Percentiles rank a stretch among this genome's conserved stretches.
phyloP scores from a whole-genome alignment of 768 basidiomycete species.

The Boletus rubescentipes region DNA sequence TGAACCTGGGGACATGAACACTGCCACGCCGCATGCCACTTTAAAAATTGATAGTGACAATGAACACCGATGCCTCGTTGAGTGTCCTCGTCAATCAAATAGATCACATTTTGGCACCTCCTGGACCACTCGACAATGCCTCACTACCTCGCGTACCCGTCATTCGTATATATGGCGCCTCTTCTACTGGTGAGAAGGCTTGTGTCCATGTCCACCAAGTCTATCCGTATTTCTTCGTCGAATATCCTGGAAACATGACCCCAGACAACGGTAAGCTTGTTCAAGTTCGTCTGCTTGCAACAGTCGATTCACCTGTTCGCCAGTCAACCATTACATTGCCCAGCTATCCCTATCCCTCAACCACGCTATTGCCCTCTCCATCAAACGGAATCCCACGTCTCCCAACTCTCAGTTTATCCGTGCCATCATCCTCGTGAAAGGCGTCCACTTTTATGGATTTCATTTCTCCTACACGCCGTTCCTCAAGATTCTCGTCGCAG shows the following conservation, averaged over 20 bases:
- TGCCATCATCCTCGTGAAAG: conserved; percentile 84
- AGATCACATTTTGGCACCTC: conserved; percentile 57
- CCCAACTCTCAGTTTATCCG: conserved; percentile 63
- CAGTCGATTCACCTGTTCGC: neutral
- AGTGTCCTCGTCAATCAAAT: conserved; percentile 55
- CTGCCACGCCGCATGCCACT: no score
- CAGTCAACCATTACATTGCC: conserved; percentile 67
- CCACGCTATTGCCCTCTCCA: conserved; percentile 78
- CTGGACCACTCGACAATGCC: conserved; percentile 65
- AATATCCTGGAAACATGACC: conserved; percentile 69
- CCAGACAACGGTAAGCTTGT: conserved; percentile 56
- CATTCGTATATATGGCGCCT: conserved; percentile 83
- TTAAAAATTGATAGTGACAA: no score
- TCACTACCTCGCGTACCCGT: conserved; percentile 69
- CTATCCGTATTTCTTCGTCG: conserved; percentile 91
- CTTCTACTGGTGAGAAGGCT: conserved; percentile 71
- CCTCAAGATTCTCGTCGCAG: conserved; percentile 77
- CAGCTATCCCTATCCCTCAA: conserved; percentile 77
- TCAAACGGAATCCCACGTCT: conserved; percentile 68
- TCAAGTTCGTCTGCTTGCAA: neutral
- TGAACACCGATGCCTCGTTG: no score
- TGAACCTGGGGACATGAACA: no score
- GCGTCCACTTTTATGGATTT: conserved; percentile 95
- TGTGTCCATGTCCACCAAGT: conserved; percentile 92
- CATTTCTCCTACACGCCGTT: conserved; percentile 82